These are phyloP conservation scores for Schizosaccharomyces versatilis DNA, from an alignment of 1,139 yeast genomes.

Conservation along the genomic window DNA sequence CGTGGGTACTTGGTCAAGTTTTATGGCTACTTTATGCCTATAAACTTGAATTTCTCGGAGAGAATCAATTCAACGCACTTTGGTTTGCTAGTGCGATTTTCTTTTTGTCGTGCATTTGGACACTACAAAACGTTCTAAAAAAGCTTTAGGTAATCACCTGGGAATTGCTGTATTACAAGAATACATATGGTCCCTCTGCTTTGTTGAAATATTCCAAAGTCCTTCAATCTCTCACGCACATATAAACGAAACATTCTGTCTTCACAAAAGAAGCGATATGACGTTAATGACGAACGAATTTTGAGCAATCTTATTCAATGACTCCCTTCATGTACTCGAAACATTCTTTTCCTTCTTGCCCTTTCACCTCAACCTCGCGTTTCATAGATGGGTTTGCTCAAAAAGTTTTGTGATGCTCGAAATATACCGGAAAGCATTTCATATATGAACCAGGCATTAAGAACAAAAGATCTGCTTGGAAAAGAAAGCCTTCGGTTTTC, in stretches of 20 bases:
- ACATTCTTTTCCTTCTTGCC: background rate
- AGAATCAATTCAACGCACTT: slow-evolving; percentile 42
- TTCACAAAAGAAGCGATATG: too few relatives aligned
- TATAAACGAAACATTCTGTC: background rate
- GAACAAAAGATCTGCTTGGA: background rate
- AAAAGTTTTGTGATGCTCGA: background rate
- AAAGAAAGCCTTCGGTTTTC: background rate
- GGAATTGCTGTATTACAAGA: background rate
- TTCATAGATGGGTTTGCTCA: background rate
- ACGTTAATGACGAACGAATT: too few relatives aligned
- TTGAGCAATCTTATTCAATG: too few relatives aligned
- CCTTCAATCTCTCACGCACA: background rate
- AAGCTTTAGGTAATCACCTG: slow-evolving; percentile 16
- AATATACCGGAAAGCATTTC: background rate
- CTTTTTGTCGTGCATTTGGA: slow-evolving; percentile 44
- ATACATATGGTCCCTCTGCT: background rate
- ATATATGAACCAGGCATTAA: background rate
- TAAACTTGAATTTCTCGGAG: slow-evolving; percentile 59
- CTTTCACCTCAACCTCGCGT: background rate
- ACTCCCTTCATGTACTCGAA: too few relatives aligned
- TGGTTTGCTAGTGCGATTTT: slow-evolving; percentile 40
- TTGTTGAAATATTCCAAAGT: background rate
- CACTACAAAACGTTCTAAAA: slow-evolving; percentile 35
- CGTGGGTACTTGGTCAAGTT: slow-evolving; percentile 50
- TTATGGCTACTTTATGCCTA: slow-evolving; percentile 65